phyloP scores from a whole-genome alignment of 805 yeast genomes.

The Metschnikowia drakensbergensis region DNA sequence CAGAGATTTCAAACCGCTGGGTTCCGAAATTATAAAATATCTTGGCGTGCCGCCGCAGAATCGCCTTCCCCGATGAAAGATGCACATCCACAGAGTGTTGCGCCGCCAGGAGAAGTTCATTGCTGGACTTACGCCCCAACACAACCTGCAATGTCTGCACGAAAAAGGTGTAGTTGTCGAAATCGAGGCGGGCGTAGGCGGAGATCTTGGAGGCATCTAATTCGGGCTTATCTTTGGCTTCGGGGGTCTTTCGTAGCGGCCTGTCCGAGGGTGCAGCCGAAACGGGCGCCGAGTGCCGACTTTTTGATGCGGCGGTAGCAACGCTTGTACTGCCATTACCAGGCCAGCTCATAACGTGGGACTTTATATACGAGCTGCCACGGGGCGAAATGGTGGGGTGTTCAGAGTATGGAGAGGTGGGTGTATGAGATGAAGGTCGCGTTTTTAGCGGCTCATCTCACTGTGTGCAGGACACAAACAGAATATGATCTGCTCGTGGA shows the following conservation, averaged over 20 bases:
- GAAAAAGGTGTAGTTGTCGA: slow-evolving; percentile 88
- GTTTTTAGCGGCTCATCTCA: slow-evolving; percentile 8
- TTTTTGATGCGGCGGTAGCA: background rate
- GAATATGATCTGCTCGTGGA: background rate
- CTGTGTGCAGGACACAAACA: slow-evolving; percentile 5
- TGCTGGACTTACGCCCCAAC: slow-evolving; percentile 75
- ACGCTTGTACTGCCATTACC: slow-evolving; percentile 8
- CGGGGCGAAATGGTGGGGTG: background rate
- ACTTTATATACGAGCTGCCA: background rate
- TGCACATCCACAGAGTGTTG: slow-evolving; percentile 86
- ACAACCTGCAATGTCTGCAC: slow-evolving; percentile 95
- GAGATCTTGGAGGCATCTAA: slow-evolving; percentile 33
- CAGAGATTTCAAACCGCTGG: slow-evolving; percentile 87
- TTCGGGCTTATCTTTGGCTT: background rate
- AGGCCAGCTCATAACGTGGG: slow-evolving; percentile 12
- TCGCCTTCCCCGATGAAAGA: slow-evolving; percentile 86
- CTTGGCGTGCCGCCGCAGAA: slow-evolving; percentile 90
- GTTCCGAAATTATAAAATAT: slow-evolving; percentile 96
- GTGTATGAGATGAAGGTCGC: background rate
- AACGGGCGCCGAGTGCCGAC: background rate
- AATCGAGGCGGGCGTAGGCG: slow-evolving; percentile 77
- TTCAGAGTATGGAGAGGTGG: background rate
- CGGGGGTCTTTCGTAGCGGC: background rate
- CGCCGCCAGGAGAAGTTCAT: slow-evolving; percentile 53
- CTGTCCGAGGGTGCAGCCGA: background rate